These are phyloP conservation scores for Aciculoconidium aculeatum DNA, from an alignment of 805 yeast species.

Conservation along the genomic window DNA sequence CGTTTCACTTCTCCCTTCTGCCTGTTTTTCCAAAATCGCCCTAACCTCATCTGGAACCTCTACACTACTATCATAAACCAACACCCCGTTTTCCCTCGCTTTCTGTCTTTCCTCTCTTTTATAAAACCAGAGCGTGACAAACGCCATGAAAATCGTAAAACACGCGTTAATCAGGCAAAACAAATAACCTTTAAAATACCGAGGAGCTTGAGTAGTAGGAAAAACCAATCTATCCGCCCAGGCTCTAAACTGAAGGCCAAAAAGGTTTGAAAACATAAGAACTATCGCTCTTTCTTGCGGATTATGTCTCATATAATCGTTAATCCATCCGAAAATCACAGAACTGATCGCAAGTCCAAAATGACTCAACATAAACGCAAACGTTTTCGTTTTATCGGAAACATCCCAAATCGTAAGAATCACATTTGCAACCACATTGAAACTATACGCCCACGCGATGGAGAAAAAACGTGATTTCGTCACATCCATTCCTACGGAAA, in stretches of 20 bases:
- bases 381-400: constrained; percentile 17
- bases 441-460: constrained; percentile 17
- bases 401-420: constrained; percentile 18
- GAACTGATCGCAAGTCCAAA: constrained; percentile 20
- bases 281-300: constrained; percentile 15
- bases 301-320: constrained; percentile 16
- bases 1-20: too few species aligned
- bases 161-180: too few species aligned
- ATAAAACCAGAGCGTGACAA: too few species aligned
- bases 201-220: constrained; percentile 17
- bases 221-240: constrained; percentile 16
- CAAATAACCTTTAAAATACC: constrained; percentile 17
- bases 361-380: constrained; percentile 17
- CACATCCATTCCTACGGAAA: too few species aligned
- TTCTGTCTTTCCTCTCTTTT: too few species aligned
- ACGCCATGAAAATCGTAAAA: too few species aligned
- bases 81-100: too few species aligned
- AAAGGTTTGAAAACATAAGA: constrained; percentile 15
- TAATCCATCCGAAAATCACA: constrained; percentile 16
- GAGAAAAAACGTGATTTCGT: constrained; percentile 21
- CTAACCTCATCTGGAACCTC: too few species aligned
- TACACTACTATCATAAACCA: too few species aligned
- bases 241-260: constrained; percentile 16
- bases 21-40: too few species aligned
- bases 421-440: constrained; percentile 15